Percentiles rank a stretch among this genome's conserved stretches.
Conservation (phyloP, 768 basidiomycete species). For the Xerocomus spinulosus region DNA sequence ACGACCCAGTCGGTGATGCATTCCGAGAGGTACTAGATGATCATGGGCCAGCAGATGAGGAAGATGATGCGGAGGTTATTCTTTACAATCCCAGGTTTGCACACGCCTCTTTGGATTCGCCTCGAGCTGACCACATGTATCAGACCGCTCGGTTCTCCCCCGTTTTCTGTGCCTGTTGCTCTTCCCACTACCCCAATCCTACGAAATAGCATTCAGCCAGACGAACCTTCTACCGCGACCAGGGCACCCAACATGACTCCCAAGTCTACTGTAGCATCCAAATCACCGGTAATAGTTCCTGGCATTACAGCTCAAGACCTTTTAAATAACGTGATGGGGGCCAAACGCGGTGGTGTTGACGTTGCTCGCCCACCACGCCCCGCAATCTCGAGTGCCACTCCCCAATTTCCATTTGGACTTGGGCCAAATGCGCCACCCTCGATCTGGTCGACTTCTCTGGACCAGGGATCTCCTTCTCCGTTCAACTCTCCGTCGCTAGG, state of each 20-base stretch:
- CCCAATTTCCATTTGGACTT: constrained; percentile 51
- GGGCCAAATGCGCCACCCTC: constrained; percentile 48
- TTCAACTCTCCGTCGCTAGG: constrained; percentile 11
- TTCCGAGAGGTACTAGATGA: constrained; percentile 48
- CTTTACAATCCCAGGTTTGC: constrained; percentile 67
- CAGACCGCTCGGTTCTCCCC: constrained; percentile 21
- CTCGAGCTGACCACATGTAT: constrained; percentile 3
- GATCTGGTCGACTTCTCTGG: constrained; percentile 63
- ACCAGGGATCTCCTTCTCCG: constrained; percentile 34
- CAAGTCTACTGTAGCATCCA: constrained; percentile 24
- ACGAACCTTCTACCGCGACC: constrained; percentile 1
- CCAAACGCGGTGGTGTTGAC: constrained; percentile 19
- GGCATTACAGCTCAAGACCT: constrained; percentile 65
- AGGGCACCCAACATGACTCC: constrained; percentile 10
- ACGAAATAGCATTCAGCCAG: constrained; percentile 1
- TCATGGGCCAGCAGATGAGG: constrained; percentile 34
- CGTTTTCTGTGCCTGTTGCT: constrained; percentile 1
- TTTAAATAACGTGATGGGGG: constrained; percentile 40
- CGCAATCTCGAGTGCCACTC: constrained; percentile 28
- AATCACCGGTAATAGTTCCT: constrained; percentile 18
- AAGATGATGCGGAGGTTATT: constrained; percentile 64
- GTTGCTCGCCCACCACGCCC: constrained; percentile 10
- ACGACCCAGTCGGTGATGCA: constrained; percentile 69
- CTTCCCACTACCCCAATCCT: constrained; percentile 22
- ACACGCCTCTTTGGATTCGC: background rate